These are phyloP conservation scores for Grifola frondosa DNA, from an alignment of 1,284 basidiomycete species.

Conservation along the genomic window DNA sequence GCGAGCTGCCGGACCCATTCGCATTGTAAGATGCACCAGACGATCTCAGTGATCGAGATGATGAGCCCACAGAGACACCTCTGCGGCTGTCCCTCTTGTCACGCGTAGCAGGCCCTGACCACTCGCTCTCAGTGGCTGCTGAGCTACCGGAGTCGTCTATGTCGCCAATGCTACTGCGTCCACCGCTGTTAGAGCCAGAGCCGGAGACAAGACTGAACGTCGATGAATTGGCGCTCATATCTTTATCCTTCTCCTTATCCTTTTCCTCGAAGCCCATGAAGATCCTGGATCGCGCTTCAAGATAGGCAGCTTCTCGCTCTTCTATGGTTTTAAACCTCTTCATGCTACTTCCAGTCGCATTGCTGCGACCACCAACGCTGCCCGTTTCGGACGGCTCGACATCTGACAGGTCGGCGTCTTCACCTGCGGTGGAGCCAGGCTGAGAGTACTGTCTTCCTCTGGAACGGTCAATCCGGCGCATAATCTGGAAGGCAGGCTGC, in stretches of 20 bases:
- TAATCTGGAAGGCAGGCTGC: conserved; percentile 80
- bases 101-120: conserved; percentile 60
- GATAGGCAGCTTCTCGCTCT: conserved; percentile 80
- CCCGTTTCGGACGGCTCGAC: conserved; percentile 75
- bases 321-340: conserved; percentile 75
- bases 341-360: conserved; percentile 51
- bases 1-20: conserved; percentile 58
- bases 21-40: conserved; percentile 48
- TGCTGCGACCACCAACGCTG: conserved; percentile 68
- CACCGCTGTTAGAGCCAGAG: conserved; percentile 59
- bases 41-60: conserved; percentile 54
- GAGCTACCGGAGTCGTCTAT: conserved; percentile 66
- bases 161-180: conserved; percentile 57
- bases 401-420: conserved; percentile 74
- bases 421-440: conserved; percentile 64
- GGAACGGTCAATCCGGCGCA: conserved; percentile 66
- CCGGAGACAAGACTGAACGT: conserved; percentile 66
- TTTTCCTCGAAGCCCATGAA: conserved; percentile 80
- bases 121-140: conserved; percentile 76
- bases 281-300: conserved; percentile 77
- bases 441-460: conserved; percentile 47
- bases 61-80: conserved; percentile 50
- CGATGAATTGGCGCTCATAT: conserved; percentile 73
- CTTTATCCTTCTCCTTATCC: conserved; percentile 69
- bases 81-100: conserved; percentile 52